Percentiles rank a stretch among this genome's conserved stretches.
phyloP scores from a whole-genome alignment of 495 filamentous ascomycete genomes.

The Penicillium cosmopolitanum region DNA sequence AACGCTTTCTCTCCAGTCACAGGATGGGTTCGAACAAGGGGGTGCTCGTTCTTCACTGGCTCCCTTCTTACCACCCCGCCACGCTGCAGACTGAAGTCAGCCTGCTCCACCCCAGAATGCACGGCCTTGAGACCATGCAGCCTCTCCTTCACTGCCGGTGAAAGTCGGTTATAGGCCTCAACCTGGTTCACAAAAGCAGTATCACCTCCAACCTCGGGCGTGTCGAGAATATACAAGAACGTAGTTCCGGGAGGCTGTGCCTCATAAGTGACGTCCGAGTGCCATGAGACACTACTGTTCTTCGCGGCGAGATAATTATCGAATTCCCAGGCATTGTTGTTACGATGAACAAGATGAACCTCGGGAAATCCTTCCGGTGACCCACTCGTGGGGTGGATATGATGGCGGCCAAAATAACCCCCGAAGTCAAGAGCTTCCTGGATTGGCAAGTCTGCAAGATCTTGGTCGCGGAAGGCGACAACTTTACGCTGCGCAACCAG shows the following conservation, averaged over 20 bases:
- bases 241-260: conserved; percentile 83
- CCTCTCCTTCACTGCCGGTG: conserved; percentile 68
- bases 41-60: conserved; percentile 72
- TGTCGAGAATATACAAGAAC: conserved; percentile 79
- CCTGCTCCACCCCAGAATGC: conserved; percentile 76
- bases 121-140: conserved; percentile 77
- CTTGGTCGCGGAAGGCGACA: conserved; percentile 78
- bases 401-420: conserved; percentile 77
- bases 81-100: conserved; percentile 53
- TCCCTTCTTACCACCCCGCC: conserved; percentile 70
- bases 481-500: conserved; percentile 80
- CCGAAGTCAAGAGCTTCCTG: conserved; percentile 70
- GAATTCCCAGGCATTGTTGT: conserved; percentile 61
- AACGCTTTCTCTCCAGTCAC: conserved; percentile 81
- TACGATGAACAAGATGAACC: conserved; percentile 78
- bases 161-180: conserved; percentile 78
- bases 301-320: conserved; percentile 64
- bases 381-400: conserved; percentile 82
- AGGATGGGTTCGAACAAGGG: conserved; percentile 79
- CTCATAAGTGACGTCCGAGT: conserved; percentile 84
- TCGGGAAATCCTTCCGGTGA: conserved; percentile 72
- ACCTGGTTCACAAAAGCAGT: conserved; percentile 75
- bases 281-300: conserved; percentile 75
- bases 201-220: conserved; percentile 76
- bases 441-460: conserved; percentile 76